Base-by-base conservation (phyloP, 2,329 filamentous ascomycete species). In the Rachicladosporium sp. region DNA sequence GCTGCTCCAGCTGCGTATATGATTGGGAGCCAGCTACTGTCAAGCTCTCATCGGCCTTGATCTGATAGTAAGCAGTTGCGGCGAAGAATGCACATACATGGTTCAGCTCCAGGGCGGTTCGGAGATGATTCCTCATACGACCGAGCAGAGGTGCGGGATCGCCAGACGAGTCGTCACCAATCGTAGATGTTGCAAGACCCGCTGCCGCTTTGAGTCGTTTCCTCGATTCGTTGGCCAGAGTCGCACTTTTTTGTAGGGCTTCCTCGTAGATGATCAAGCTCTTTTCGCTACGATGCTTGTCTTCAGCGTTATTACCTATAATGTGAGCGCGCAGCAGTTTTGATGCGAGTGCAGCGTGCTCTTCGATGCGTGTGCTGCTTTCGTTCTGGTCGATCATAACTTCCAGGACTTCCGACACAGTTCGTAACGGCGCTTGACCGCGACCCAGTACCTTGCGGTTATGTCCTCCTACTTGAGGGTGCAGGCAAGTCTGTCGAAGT, bases 351-450 rank as follows among this genome's bases (percentile, higher is more conserved):
- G 93, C 66, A 35, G 80, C 68, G 38, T 86, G 74, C 53, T 91
- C 80, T 42, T 89, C 79, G 0, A 70, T 62, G 37, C 79, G 74
- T 41, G 89, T 73, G 1, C 63, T 57, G 4, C 66, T 67, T 42
- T 89, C 82, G 33, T 81, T 87, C 53, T 89, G 79, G 40, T 94
- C 86, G 42, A 95, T 80, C 89, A 98, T 95, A 4, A 80, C 78
- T 47, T 86, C 80, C 8, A 98, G 67, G 1, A 96, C 89, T 58
- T 96, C 84, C 11, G 79, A 74, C 2, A 94, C 80, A 1, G 88
- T 93, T 9, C 83, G 73, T 47, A 95, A 68, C 0, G 84, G 80
- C 0, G 74, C 78, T 31, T 40, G 38, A 33, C 73, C 69, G 12
- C 60, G 56, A 1, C 80, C 80, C 4, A 84, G 61, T 0, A 74